phyloP scores from a whole-genome alignment of 164 flowering plant species.

The Hamamelis virginiana region DNA sequence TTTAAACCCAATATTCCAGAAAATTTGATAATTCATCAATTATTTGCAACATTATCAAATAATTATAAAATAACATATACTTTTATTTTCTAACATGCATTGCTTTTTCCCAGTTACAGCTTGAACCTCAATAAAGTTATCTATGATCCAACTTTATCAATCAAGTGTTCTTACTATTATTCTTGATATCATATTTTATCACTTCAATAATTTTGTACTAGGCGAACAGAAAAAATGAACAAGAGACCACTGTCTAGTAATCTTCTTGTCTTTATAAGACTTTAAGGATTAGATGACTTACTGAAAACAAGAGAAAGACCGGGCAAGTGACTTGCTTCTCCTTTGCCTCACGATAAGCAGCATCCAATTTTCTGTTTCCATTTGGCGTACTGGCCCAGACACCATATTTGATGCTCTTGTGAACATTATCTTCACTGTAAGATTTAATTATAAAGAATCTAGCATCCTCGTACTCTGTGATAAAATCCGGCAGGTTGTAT shows the following conservation, averaged over 20 bases:
- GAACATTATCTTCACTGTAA: constrained; percentile 40
- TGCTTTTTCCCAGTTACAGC: neutral
- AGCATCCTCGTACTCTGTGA: constrained; percentile 28
- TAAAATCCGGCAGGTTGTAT: constrained; percentile 30
- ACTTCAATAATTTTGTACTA: neutral
- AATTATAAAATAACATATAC: neutral
- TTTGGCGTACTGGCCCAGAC: constrained; percentile 40
- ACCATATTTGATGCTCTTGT: constrained; percentile 36
- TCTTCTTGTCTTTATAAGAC: neutral
- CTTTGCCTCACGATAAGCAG: constrained; percentile 31
- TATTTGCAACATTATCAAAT: neutral
- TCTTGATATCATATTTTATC: neutral
- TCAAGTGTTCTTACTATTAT: neutral
- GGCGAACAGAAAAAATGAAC: neutral
- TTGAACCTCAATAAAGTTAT: too few species aligned
- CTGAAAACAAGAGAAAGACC: constrained; percentile 35
- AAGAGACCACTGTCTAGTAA: neutral
- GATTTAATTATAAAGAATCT: constrained; percentile 40
- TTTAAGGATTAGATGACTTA: constrained; percentile 4
- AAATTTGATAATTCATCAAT: neutral
- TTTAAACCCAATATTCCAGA: neutral
- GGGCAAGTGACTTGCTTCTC: constrained; percentile 20
- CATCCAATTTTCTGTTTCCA: constrained; percentile 38
- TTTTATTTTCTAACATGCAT: neutral
- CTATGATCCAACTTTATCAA: too few species aligned